Conservation (phyloP, 2,329 filamentous ascomycete species). For the Massarina eburnea region DNA sequence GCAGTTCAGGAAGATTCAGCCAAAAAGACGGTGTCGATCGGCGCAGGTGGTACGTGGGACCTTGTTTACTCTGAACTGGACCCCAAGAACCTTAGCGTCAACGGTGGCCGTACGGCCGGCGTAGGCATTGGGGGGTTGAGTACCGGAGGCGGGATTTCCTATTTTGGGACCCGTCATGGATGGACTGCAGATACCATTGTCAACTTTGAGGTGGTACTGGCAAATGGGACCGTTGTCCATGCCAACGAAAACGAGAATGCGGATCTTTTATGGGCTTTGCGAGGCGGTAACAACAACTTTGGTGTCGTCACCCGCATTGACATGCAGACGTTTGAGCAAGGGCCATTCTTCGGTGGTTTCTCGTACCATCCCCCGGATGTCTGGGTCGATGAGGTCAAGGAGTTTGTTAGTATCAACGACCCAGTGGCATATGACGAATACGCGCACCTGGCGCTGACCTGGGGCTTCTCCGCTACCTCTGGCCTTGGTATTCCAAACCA, state of each 20-base stretch:
- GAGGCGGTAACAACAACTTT: slow-evolving; percentile 39
- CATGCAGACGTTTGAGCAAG: slow-evolving; percentile 1
- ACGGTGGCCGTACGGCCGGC: slow-evolving; percentile 26
- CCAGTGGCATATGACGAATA: background rate
- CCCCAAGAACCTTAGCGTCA: slow-evolving; percentile 15
- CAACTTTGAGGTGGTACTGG: slow-evolving; percentile 46
- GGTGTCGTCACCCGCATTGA: slow-evolving; percentile 30
- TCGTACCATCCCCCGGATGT: background rate
- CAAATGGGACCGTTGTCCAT: slow-evolving; percentile 44
- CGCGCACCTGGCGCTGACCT: slow-evolving; percentile 1
- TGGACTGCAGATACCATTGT: slow-evolving; percentile 8
- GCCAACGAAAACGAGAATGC: slow-evolving; percentile 40
- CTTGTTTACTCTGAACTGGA: slow-evolving; percentile 39
- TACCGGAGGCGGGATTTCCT: slow-evolving; percentile 23
- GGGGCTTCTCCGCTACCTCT: background rate
- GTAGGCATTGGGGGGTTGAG: slow-evolving; percentile 34
- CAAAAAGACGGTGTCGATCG: slow-evolving; percentile 19
- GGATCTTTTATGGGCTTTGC: slow-evolving; percentile 45
- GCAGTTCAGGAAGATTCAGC: slow-evolving; percentile 12
- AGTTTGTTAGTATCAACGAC: slow-evolving; percentile 4
- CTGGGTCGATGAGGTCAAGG: background rate
- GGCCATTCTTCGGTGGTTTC: slow-evolving; percentile 28
- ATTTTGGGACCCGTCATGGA: slow-evolving; percentile 16
- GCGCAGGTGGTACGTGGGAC: slow-evolving; percentile 33
- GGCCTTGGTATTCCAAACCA: background rate